Percentiles rank a stretch among this genome's conserved stretches.
These are phyloP conservation scores for Coccomyxa subellipsoidea DNA, from an alignment of 163 green algal genomes.

Conservation along the genomic window DNA sequence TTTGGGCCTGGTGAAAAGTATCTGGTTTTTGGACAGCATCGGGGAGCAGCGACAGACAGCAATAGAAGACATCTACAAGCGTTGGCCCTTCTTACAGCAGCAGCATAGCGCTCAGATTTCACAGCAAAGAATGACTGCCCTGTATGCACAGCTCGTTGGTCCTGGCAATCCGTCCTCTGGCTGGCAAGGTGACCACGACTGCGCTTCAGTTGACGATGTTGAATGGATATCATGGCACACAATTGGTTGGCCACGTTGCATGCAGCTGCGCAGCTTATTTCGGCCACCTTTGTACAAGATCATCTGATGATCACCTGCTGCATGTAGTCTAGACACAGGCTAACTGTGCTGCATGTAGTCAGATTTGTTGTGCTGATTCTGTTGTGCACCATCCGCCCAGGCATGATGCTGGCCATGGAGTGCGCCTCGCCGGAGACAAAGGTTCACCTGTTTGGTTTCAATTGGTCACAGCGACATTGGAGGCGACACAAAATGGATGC, in stretches of 20 bases:
- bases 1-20: background rate
- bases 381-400: too few species aligned
- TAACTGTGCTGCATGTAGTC: background rate
- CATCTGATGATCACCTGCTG: too few species aligned
- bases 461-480: slow-evolving; percentile 8
- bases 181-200: background rate
- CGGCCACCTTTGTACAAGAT: too few species aligned
- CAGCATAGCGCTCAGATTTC: background rate
- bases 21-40: slow-evolving; percentile 1
- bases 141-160: background rate
- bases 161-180: background rate
- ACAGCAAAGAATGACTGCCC: background rate
- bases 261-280: too few species aligned
- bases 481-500: background rate
- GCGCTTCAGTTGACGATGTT: background rate
- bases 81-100: background rate
- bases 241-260: too few species aligned
- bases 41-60: background rate
- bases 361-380: background rate
- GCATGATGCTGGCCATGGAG: slow-evolving; percentile 6
- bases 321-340: background rate
- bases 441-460: slow-evolving; percentile 15
- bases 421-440: background rate
- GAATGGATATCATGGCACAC: too few species aligned
- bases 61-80: background rate